Conservation (phyloP, 2,329 filamentous ascomycete species). For the Cladosporium cucumerinum region DNA sequence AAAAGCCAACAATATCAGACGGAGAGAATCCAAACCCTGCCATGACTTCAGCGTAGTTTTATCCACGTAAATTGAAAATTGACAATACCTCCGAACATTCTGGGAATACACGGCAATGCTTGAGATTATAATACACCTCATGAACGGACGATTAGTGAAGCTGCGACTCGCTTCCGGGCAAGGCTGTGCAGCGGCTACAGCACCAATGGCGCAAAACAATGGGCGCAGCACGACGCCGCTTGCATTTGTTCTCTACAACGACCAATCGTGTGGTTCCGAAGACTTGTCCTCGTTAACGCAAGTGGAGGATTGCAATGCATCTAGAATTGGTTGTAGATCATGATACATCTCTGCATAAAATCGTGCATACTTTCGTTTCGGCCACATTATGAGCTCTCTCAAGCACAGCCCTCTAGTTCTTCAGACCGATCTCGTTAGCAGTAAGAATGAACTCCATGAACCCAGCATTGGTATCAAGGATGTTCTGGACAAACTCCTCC, state of each 20-base stretch:
- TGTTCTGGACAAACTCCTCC: conserved; percentile 41
- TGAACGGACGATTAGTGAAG: neutral
- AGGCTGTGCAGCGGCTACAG: neutral
- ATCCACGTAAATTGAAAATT: too few species aligned
- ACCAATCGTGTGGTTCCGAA: neutral
- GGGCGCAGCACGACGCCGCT: neutral
- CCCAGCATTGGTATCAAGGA: conserved; percentile 41
- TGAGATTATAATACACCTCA: neutral
- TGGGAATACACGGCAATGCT: neutral
- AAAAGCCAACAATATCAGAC: neutral
- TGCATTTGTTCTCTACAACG: neutral
- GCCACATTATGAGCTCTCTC: too few species aligned
- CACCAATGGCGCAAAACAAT: neutral
- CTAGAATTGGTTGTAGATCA: too few species aligned
- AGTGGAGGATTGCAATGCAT: neutral
- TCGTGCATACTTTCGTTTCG: too few species aligned
- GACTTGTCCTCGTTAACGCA: too few species aligned
- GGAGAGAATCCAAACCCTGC: neutral
- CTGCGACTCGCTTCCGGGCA: neutral
- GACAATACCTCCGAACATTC: neutral
- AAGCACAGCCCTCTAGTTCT: conserved; percentile 1
- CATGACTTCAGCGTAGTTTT: neutral
- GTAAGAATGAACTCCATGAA: conserved; percentile 43
- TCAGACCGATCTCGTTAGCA: conserved; percentile 34
- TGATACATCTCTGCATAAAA: too few species aligned